Evolutionary conservation across 2,329 filamentous ascomycete genomes (phyloP), one percentile per base, ranked within the genome.

Genomic region (Claviceps paspali): DNA sequence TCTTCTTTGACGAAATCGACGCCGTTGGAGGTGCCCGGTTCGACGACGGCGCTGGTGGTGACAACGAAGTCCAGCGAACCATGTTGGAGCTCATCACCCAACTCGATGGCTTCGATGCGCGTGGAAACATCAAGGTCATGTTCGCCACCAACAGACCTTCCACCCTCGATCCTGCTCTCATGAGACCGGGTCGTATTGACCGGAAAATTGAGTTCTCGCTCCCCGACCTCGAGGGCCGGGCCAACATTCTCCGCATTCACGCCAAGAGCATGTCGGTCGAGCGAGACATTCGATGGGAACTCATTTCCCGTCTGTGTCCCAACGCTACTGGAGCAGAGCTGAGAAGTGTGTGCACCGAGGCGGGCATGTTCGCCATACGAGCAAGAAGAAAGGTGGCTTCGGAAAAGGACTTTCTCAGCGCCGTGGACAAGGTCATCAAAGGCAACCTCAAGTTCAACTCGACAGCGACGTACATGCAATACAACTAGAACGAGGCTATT

Each of bases 241-340:
- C 91, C 54, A 96, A 95, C 64, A 96, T 98, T 54, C 74, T 98
- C 31, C 82, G 91, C 35, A 98, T 98, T 52, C 91, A 96, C 66
- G 91, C 91, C 52, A 98, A 96, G 80, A 93, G 84, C 57, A 98
- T 98, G 91, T 95, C 86, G 14, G 91, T 98, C 27, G 91, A 98
- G 73, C 78, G 91, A 37, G 91, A 98, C 55, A 98, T 98, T 53
- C 78, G 91, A 63, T 98, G 91, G 91, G 91, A 98, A 67, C 73
- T 98, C 47, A 96, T 98, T 55, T 95, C 87, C 15, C 80, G 91
- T 50, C 71, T 98, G 45, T 98, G 91, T 65, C 91, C 91, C 47
- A 98, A 98, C 64, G 82, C 87, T 37, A 98, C 91, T 1, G 91
- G 91, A 65, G 91, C 91, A 35, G 91, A 98, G 63, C 64, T 98